Percentiles rank a stretch among this genome's conserved stretches.
These are phyloP conservation scores for Quercus alba DNA, from an alignment of 306 rosid species.

Conservation along the genomic window DNA sequence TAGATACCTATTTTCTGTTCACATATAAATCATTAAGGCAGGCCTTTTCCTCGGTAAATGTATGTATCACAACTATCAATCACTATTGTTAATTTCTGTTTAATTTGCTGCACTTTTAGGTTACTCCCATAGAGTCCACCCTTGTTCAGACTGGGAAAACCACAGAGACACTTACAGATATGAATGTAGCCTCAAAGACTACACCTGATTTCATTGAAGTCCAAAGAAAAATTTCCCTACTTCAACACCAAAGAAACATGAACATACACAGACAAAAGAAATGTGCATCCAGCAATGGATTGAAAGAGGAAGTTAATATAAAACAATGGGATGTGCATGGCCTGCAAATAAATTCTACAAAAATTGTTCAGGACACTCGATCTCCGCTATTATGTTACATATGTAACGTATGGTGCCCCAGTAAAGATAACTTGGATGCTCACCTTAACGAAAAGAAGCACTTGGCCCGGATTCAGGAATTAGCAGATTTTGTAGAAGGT, in stretches of 20 bases:
- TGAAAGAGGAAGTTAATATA: background rate
- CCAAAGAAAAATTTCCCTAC: background rate
- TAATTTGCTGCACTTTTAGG: conserved; percentile 2
- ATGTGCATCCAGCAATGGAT: background rate
- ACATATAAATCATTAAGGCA: too few species aligned
- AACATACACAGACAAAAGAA: background rate
- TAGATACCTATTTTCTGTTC: too few species aligned
- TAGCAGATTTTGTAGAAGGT: too few species aligned
- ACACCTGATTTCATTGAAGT: background rate
- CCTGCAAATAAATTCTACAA: background rate
- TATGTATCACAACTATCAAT: background rate
- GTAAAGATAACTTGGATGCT: background rate
- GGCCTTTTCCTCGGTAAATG: too few species aligned
- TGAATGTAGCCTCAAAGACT: background rate
- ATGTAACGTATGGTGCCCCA: background rate
- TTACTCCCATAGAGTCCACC: background rate
- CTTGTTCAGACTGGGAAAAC: background rate
- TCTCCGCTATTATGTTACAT: background rate
- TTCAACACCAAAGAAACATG: background rate
- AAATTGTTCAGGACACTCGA: background rate
- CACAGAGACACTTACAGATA: too few species aligned
- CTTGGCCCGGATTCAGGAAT: background rate
- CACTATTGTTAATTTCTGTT: too few species aligned
- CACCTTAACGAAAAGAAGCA: conserved; percentile 11
- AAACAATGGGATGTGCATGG: background rate